A percentile compares a stretch with the other conserved stretches of the same genome.
Evolutionary conservation across 768 basidiomycete species (phyloP).

Genomic region (Austroboletus festivus): DNA sequence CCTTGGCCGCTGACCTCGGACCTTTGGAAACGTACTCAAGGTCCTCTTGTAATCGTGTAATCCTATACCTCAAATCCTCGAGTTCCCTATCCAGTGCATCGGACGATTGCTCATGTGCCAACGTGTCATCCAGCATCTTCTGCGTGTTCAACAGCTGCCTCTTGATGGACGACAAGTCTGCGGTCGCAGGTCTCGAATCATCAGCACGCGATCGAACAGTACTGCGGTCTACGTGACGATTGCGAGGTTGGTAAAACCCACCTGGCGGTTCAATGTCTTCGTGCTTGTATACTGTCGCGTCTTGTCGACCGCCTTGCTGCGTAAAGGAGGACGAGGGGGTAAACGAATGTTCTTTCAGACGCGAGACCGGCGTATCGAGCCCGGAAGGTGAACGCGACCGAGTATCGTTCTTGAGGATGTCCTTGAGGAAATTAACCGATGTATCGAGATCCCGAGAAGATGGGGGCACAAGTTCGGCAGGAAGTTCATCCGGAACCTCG

Average conservation of each 20-base stretch:
- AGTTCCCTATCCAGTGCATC: conserved; percentile 90
- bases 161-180: conserved; percentile 85
- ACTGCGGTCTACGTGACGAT: conserved; percentile 82
- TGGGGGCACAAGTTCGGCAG: conserved; percentile 86
- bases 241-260: conserved; percentile 74
- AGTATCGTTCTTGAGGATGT: conserved; percentile 82
- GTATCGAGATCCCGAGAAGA: conserved; percentile 86
- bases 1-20: conserved; percentile 65
- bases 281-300: conserved; percentile 93
- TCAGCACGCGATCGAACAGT: conserved; percentile 74
- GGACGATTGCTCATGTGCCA: conserved; percentile 76
- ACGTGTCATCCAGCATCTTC: conserved; percentile 70
- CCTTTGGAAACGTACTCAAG: conserved; percentile 82
- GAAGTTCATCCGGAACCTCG: conserved; percentile 81
- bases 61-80: conserved; percentile 79
- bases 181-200: conserved; percentile 50
- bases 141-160: conserved; percentile 77
- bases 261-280: conserved; percentile 55
- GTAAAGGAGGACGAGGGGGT: conserved; percentile 51
- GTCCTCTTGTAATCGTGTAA: conserved; percentile 86
- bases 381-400: conserved; percentile 64
- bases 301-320: conserved; percentile 55
- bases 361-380: conserved; percentile 53
- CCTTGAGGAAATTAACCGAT: conserved; percentile 86
- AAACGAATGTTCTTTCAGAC: conserved; percentile 71